Percentiles rank a stretch among this genome's conserved stretches.
phyloP scores from a whole-genome alignment of 1,139 yeast species.

The Debaryomyces subglobosus region DNA sequence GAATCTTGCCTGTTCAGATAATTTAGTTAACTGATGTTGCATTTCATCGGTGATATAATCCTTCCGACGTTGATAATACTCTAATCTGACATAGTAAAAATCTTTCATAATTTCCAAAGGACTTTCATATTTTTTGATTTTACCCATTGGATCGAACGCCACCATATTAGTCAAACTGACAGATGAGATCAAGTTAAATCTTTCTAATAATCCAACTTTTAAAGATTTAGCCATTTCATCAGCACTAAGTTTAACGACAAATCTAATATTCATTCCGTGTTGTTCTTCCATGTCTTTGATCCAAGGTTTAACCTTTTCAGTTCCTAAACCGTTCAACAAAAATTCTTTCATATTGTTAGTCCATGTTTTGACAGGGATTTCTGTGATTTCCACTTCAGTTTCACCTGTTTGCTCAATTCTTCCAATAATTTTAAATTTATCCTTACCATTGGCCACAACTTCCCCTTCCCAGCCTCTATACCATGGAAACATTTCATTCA shows the following conservation, averaged over 20 bases:
- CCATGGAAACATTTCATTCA: constrained; percentile 88
- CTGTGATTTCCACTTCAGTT: constrained; percentile 84
- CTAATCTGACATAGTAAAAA: constrained; percentile 83
- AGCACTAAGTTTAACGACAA: constrained; percentile 69
- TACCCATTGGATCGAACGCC: constrained; percentile 91
- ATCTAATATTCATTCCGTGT: constrained; percentile 79
- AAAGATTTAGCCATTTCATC: constrained; percentile 85
- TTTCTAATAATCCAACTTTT: constrained; percentile 74
- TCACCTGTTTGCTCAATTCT: constrained; percentile 79
- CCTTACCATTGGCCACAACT: constrained; percentile 64
- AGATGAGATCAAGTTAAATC: constrained; percentile 75
- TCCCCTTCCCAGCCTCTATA: constrained; percentile 94
- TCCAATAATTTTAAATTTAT: constrained; percentile 77
- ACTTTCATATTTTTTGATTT: constrained; percentile 78
- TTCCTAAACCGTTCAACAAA: constrained; percentile 75
- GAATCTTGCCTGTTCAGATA: constrained; percentile 86
- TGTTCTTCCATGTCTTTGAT: constrained; percentile 95
- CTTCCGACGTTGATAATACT: constrained; percentile 88
- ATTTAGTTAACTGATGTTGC: constrained; percentile 72
- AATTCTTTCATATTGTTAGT: constrained; percentile 87
- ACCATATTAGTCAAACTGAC: constrained; percentile 87
- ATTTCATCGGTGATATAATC: constrained; percentile 72
- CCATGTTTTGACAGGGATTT: constrained; percentile 93
- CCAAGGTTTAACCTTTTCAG: constrained; percentile 76
- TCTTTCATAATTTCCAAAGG: constrained; percentile 81